phyloP scores from a whole-genome alignment of 225 moss, liverwort and hornwort genomes.

The Climacium dendroides region DNA sequence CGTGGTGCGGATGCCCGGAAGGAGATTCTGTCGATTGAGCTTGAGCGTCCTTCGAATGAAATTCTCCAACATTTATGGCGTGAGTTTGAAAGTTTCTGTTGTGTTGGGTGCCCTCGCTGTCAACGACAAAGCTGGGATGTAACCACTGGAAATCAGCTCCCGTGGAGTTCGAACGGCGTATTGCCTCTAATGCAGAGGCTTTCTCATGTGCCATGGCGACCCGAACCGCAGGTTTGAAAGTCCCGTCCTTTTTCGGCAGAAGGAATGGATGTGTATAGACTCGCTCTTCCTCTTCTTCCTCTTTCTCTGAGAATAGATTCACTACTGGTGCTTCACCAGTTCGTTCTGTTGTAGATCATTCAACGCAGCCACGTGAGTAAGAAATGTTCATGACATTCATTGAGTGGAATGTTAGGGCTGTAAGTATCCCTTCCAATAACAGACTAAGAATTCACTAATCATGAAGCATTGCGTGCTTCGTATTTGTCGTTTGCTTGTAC shows the following conservation, averaged over 20 bases:
- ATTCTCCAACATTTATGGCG: background rate
- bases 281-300: background rate
- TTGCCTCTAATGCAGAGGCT: background rate
- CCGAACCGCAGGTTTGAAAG: slow-evolving; percentile 13
- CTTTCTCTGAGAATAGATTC: background rate
- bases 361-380: background rate
- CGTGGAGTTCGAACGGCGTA: slow-evolving; percentile 11
- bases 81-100: slow-evolving; percentile 1
- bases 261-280: background rate
- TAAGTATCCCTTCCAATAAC: background rate
- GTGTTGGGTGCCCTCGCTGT: slow-evolving; percentile 24
- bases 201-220: slow-evolving; percentile 1
- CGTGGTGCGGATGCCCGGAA: background rate
- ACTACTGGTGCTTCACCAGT: background rate
- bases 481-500: background rate
- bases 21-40: background rate
- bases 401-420: background rate
- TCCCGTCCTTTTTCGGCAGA: background rate
- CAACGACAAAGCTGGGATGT: background rate
- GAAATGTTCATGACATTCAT: background rate
- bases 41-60: background rate
- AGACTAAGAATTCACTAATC: background rate
- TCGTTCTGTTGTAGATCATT: background rate
- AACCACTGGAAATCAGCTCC: background rate
- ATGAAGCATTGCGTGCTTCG: background rate